These are phyloP conservation scores for Sarocladium strictum DNA, from an alignment of 2,329 filamentous ascomycete genomes.

Conservation along the genomic window DNA sequence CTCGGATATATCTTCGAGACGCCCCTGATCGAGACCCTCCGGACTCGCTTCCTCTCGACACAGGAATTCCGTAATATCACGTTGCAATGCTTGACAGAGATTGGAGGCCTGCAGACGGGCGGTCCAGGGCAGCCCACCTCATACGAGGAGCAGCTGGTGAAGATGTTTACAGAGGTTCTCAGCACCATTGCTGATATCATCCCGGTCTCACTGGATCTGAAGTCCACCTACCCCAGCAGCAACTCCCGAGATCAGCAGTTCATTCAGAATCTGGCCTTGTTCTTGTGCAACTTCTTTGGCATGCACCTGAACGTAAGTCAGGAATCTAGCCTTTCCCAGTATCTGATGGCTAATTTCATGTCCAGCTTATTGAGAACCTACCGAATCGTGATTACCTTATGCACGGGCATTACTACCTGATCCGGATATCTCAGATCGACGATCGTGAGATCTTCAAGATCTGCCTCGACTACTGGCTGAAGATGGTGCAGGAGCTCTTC, in stretches of 20 bases:
- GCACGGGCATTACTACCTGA: slow-evolving; percentile 96
- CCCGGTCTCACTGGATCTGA: slow-evolving; percentile 82
- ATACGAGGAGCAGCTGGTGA: slow-evolving; percentile 92
- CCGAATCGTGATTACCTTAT: slow-evolving; percentile 92
- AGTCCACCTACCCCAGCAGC: slow-evolving; percentile 83
- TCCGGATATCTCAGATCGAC: slow-evolving; percentile 96
- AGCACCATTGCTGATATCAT: slow-evolving; percentile 92
- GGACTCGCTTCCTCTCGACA: slow-evolving; percentile 85
- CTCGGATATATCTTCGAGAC: slow-evolving; percentile 99
- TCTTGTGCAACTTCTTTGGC: slow-evolving; percentile 94
- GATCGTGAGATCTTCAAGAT: slow-evolving; percentile 99
- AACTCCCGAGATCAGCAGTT: slow-evolving; percentile 95
- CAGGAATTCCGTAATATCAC: slow-evolving; percentile 97
- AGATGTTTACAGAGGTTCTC: slow-evolving; percentile 97
- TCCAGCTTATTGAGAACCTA: slow-evolving; percentile 83
- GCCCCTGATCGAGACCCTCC: slow-evolving; percentile 86
- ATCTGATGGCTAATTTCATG: slow-evolving; percentile 8
- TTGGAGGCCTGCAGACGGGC: slow-evolving; percentile 85
- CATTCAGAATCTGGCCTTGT: slow-evolving; percentile 91
- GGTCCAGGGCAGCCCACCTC: slow-evolving; percentile 58
- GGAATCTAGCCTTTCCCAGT: background rate
- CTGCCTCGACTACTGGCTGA: slow-evolving; percentile 97
- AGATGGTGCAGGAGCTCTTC: slow-evolving; percentile 94
- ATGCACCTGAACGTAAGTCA: slow-evolving; percentile 73
- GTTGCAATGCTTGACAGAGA: slow-evolving; percentile 93